A percentile compares a stretch with the other conserved stretches of the same genome.
These are phyloP conservation scores for Antonospora locustae DNA, from an alignment of 371 early-diverging fungal genomes.

Conservation along the genomic window DNA sequence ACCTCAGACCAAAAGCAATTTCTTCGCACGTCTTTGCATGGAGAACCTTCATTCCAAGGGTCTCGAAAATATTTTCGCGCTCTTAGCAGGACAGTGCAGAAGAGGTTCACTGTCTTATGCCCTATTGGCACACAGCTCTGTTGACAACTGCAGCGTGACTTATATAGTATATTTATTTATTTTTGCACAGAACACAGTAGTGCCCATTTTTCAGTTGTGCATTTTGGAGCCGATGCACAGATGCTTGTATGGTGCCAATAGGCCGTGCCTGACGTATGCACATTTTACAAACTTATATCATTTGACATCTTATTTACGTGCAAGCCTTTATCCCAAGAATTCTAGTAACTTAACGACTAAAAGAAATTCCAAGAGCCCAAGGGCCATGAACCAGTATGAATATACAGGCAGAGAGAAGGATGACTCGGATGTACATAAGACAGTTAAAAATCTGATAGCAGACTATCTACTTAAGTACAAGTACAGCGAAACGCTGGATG, in stretches of 20 bases:
- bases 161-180: slow-evolving; percentile 39
- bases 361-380: neutral
- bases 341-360: neutral
- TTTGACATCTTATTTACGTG: neutral
- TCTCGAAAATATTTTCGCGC: neutral
- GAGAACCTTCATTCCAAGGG: neutral
- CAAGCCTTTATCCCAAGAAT: slow-evolving; percentile 1
- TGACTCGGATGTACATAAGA: no score
- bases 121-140: neutral
- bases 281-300: neutral
- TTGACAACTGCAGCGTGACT: neutral
- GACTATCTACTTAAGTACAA: slow-evolving; percentile 51
- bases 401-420: neutral
- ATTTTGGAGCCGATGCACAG: slow-evolving; percentile 3
- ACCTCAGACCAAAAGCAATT: slow-evolving; percentile 5
- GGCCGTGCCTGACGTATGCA: no score
- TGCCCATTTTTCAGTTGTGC: slow-evolving; percentile 45
- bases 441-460: slow-evolving; percentile 42
- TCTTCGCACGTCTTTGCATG: slow-evolving; percentile 3
- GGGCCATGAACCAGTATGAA: neutral
- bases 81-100: neutral
- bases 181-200: slow-evolving; percentile 50
- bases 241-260: no score
- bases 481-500: slow-evolving; percentile 41
- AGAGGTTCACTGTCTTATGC: slow-evolving; percentile 1